Evolutionary conservation across 225 moss, liverwort and hornwort genomes (phyloP).

Genomic region (Takakia lepidozioides): DNA sequence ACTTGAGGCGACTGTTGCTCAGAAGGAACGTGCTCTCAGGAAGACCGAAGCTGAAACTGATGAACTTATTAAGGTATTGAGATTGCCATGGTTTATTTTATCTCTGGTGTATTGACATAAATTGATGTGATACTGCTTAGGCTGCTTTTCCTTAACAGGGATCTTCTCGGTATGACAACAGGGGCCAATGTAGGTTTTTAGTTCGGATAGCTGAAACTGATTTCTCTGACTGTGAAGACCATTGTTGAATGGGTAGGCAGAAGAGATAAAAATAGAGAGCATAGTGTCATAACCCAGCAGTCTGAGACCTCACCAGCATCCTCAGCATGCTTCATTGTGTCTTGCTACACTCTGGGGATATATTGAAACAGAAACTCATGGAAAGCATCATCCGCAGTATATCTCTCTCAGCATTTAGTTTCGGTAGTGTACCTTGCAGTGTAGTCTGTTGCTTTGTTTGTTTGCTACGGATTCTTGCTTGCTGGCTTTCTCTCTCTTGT

Average conservation of each 20-base stretch:
- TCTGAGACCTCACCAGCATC: too few species aligned
- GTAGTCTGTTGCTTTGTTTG: neutral
- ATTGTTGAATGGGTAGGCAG: neutral
- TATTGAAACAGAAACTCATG: too few species aligned
- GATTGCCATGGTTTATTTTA: neutral
- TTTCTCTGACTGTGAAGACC: neutral
- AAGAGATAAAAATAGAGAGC: too few species aligned
- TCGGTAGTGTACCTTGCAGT: neutral
- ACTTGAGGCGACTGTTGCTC: conserved; percentile 50
- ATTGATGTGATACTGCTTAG: neutral
- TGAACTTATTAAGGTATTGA: conserved; percentile 36
- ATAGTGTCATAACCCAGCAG: too few species aligned
- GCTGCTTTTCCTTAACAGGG: too few species aligned
- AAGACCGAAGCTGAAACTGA: conserved; percentile 51
- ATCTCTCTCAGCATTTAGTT: neutral
- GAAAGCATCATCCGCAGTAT: too few species aligned
- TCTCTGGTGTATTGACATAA: neutral
- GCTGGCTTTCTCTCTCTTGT: neutral
- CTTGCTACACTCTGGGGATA: too few species aligned
- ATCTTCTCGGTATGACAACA: too few species aligned
- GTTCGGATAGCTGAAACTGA: neutral
- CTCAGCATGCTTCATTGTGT: too few species aligned
- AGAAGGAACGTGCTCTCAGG: conserved; percentile 54
- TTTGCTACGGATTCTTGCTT: neutral
- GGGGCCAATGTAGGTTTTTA: neutral